Percentiles rank a stretch among this genome's conserved stretches.
These are phyloP conservation scores for Triangularia verruculosa DNA, from an alignment of 2,329 filamentous ascomycete species.

Conservation along the genomic window DNA sequence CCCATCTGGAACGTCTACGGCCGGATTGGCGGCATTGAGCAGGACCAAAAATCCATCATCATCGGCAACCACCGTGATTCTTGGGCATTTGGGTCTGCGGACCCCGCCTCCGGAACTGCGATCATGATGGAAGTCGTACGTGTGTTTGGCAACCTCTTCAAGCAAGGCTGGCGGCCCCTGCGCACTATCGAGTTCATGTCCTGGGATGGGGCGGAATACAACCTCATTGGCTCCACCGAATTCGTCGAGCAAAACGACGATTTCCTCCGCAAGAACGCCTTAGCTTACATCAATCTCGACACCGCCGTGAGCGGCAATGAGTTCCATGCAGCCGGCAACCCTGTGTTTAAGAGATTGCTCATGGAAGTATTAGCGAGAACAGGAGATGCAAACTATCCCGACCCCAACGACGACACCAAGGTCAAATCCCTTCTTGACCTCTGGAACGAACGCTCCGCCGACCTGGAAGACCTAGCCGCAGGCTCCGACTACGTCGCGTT, in stretches of 20 bases:
- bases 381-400: conserved; percentile 28
- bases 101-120: conserved; percentile 84
- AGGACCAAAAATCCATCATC: conserved; percentile 77
- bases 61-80: conserved; percentile 92
- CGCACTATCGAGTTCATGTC: conserved; percentile 96
- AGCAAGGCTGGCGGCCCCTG: conserved; percentile 81
- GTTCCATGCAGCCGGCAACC: conserved; percentile 77
- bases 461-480: conserved; percentile 67
- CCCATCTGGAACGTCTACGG: conserved; percentile 92
- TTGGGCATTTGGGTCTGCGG: conserved; percentile 83
- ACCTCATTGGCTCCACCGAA: conserved; percentile 90
- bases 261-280: conserved; percentile 66
- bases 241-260: conserved; percentile 85
- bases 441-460: conserved; percentile 65
- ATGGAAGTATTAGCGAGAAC: conserved; percentile 61
- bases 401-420: conserved; percentile 67
- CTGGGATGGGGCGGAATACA: conserved; percentile 94
- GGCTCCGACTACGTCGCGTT: conserved; percentile 86
- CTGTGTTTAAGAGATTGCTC: conserved; percentile 71
- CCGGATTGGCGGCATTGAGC: conserved; percentile 78
- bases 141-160: conserved; percentile 75
- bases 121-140: conserved; percentile 86
- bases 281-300: conserved; percentile 91
- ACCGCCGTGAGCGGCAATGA: conserved; percentile 71
- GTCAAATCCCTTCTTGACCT: conserved; percentile 72